Base-by-base conservation (phyloP, 495 filamentous ascomycete species). In the Cenococcum geophilum region DNA sequence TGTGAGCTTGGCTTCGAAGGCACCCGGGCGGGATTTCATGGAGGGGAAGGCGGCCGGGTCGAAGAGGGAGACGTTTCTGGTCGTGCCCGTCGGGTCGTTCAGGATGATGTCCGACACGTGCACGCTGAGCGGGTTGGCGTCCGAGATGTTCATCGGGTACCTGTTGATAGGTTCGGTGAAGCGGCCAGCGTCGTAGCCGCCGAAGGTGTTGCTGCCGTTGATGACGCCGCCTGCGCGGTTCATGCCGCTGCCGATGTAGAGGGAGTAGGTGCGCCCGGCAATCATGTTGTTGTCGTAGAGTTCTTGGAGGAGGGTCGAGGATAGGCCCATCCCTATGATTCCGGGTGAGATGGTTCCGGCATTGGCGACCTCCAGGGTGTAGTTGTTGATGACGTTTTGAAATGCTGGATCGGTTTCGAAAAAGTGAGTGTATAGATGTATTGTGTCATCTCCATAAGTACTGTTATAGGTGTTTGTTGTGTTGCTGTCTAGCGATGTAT, bases 371-470 rank as follows among this genome's bases (percentile, higher is more conserved):
- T 62, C 61, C 25, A 72, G 40, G 32, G 71, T 64, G 45, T 65
- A 66, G 21, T 71, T 60, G 10, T 37, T 34, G 8, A 73, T 18
- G 12, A 60, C 37, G 0, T 58, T 73, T 43, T 67, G 61, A 14
- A 53, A 65, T 21, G 71, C 70, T 0, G 65, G 61, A 37, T 70
- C 64, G 12, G 64, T 59, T 45, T 72, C 68, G 70, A 71, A 72
- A 57, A 60, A 73, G 42, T 73, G 71, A 1, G 71, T 73, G 60
- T 72, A 73, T 10, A 73, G 59, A 45, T 66, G 71, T 22, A 70
- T 3, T 14, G 35, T 55, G 25, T 73, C 71, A 18, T 63, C 49
- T 22, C 62, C 71, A 51, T 58, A 68, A 37, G 18, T 42, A 18
- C 59, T 59, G 1, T 27, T 56, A 49, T 59, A 62, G 32, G 48